Evolutionary conservation across 78 protist genomes (phyloP).

Genomic region (Pelomyxa schiedti): DNA sequence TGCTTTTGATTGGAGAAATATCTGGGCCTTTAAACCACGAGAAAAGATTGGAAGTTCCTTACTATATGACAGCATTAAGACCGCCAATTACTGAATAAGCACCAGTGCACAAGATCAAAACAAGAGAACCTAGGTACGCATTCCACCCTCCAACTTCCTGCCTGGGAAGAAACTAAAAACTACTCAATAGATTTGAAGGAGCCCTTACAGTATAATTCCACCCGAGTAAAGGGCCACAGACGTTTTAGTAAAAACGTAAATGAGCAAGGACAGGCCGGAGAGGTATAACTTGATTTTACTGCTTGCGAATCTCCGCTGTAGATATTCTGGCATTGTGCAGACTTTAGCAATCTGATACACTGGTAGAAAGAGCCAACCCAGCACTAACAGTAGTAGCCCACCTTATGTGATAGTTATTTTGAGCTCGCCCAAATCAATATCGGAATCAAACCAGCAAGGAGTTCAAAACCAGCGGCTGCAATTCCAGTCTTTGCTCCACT

Average conservation of each 20-base stretch:
- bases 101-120: background rate
- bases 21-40: no score
- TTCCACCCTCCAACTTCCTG: background rate
- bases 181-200: background rate
- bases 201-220: background rate
- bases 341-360: background rate
- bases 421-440: no score
- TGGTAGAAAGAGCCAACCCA: slow-evolving; percentile 3
- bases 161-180: background rate
- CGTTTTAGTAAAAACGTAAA: background rate
- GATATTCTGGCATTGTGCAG: background rate
- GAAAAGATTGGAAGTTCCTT: no score
- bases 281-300: background rate
- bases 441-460: no score
- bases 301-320: background rate
- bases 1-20: no score
- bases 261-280: background rate
- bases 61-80: slow-evolving; percentile 2
- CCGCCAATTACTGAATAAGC: background rate
- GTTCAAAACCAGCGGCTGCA: background rate
- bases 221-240: slow-evolving; percentile 5
- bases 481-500: slow-evolving; percentile 1
- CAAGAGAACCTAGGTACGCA: background rate
- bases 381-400: background rate
- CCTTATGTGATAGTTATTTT: no score